Evolutionary conservation across 208 protist genomes (phyloP), one percentile per base, ranked within the genome.

Genomic region (Crithidia sp.): DNA sequence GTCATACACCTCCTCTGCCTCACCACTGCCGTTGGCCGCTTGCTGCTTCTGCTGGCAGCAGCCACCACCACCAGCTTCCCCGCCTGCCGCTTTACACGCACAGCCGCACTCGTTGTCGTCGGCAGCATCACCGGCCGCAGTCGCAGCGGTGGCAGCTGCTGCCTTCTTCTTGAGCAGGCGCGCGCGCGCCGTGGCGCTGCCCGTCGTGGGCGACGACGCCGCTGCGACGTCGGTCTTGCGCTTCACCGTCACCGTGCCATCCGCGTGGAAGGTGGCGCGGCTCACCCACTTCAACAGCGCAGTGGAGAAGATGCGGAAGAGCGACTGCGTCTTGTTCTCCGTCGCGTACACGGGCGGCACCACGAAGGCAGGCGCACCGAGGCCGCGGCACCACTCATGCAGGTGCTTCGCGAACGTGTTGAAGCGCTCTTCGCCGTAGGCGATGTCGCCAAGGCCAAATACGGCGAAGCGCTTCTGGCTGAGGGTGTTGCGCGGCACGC

Each of bases 401-500:
- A 97, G 45, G 52, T 93, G 67, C 70, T 92, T 93, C 14, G 84
- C 90, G 69, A 96, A 94, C 8, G 70, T 54, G 72, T 95, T 97
- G 77, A 95, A 98, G 67, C 87, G 61, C 16, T 62, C 58, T 8
- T 83, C 74, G 44, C 90, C 90, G 75, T 97, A 98, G 10, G 85
- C 84, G 55, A 85, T 76, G 67, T 97, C 92, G 40, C 95, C 95
- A 12, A 97, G 80, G 9, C 94, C 94, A 79, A 98, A 97, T 8
- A 97, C 57, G 19, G 87, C 83, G 67, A 96, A 97, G 55, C 84
- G 85, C 58, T 81, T 90, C 10, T 81, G 17, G 9, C 67, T 50
- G 10, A 97, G 81, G 0, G 71, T 56, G 67, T 95, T 84, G 61
- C 88, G 83, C 2, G 87, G 73, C 9, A 97, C 82, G 14, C 95